Evolutionary conservation across 306 rosid species (phyloP).

Genomic region (Adenanthera pavonina): DNA sequence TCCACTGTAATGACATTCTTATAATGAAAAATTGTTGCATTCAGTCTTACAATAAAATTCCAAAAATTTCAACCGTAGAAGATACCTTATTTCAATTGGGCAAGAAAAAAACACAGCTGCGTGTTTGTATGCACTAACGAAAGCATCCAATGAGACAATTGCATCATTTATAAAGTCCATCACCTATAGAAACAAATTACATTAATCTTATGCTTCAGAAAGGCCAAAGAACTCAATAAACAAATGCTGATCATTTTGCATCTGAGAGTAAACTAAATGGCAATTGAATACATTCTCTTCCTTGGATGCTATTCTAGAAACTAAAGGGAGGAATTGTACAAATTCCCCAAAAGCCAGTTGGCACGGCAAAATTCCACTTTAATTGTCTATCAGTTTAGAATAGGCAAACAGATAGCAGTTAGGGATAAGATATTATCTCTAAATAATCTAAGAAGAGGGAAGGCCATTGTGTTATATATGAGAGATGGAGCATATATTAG

Average conservation of each 20-base stretch:
- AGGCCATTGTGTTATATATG: background rate
- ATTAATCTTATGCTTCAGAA: conserved; percentile 37
- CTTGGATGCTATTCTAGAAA: background rate
- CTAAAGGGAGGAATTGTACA: background rate
- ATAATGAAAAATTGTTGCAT: conserved; percentile 18
- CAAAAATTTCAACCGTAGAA: conserved; percentile 17
- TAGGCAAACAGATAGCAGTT: conserved; percentile 16
- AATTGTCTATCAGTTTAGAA: conserved; percentile 8
- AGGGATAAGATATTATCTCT: background rate
- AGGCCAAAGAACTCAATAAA: conserved; percentile 22
- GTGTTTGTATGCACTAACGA: conserved; percentile 64
- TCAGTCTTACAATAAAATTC: conserved; percentile 31
- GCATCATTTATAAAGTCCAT: conserved; percentile 96
- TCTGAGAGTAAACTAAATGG: conserved; percentile 25
- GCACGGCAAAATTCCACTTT: conserved; percentile 19
- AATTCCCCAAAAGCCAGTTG: conserved; percentile 25
- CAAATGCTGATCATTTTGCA: conserved; percentile 17
- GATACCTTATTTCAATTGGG: conserved; percentile 82
- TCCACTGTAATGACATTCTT: background rate
- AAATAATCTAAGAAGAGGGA: conserved; percentile 1
- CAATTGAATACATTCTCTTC: background rate
- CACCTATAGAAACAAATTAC: conserved; percentile 58
- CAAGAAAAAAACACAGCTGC: conserved; percentile 80
- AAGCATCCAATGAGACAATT: conserved; percentile 79
- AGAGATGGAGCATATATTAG: conserved; percentile 3